Evolutionary conservation across 192 early-diverging fungal species (phyloP), one percentile per base, ranked within the genome.

Genomic region (Podila horticola): DNA sequence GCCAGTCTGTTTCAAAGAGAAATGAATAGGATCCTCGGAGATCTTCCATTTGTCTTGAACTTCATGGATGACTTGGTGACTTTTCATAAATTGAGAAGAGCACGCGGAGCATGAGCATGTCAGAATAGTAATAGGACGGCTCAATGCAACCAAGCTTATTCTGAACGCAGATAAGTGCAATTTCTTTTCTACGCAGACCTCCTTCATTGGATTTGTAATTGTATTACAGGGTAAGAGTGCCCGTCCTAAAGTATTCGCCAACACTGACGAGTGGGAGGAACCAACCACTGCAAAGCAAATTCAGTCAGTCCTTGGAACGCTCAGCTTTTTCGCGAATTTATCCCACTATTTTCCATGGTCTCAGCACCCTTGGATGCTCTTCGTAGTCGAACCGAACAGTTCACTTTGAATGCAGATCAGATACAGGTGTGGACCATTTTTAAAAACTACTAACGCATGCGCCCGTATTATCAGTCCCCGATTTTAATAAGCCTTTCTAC

Each of bases 11-110:
- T 69, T 41, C 58, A 66, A 64, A 17, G 66, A 33, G 71, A 68
- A 13, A 70, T 73, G 58, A 22, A 33, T 12, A 19, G 60, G 11
- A 59, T 83, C 12, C 62, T 83, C 6, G 60, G 67, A 19, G 74
- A 83, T 26, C 38, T 71, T 10, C 49, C 68, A n/a, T 83, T 66
- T 61, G 69, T 75, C 0, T 11, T 9, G 2, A 59, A 34, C 9
- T 74, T 82, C 34, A 55, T 82, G 50, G 62, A 82, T 62, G 63
- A 75, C 66, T 55, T 72, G 17, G 58, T 73, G 12, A 69, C 74
- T 28, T 66, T 51, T 71, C 60, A 6, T 45, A 11, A 59, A 15
- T 57, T 0, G 52, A 38, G 31, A 57, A 34, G 45, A 72, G 65
- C 69, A 36, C 19, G 15, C 30, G 9, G 57, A 51, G 36, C n/a